Evolutionary conservation across 2,329 filamentous ascomycete species (phyloP), one percentile per base, ranked within the genome.

Genomic region (Nannizzia gypsea): DNA sequence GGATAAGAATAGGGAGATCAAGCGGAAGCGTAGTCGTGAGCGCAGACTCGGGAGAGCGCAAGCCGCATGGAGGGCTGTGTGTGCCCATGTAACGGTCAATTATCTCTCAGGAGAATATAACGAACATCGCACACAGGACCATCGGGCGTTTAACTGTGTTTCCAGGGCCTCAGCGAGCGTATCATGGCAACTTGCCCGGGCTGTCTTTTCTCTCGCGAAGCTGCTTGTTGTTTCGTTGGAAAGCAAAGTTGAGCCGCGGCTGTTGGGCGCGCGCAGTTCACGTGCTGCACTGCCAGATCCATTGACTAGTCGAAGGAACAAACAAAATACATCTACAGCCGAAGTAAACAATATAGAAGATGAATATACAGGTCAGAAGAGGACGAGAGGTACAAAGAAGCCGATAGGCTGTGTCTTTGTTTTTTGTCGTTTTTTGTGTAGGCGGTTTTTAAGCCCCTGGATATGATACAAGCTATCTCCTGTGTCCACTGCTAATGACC

Each of bases 181-280:
- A 31, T 54, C 50, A 54, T 54, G 28, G 50, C 26, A n/a, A 20
- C 28, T 54, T 31, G 26, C 34, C 26, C 6, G 50, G 17, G 15
- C 6, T 34, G 15, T 3, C 26, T 31, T 28, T 17, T 42, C 38
- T 17, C 15, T 8, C n/a, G 48, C 6, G 9, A n/a, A 28, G 48
- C 48, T 52, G 48, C 22, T 26, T 26, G 9, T 20, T 9, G 13
- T n/a, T 26, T 52, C 11, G 22, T 46, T 17, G n/a, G 38, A 24
- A 50, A 24, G 20, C 50, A 31, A 34, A 54, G 26, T 54, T 54
- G 26, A 54, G 50, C 50, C 50, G 50, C 50, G 50, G 50, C 28
- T 54, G 50, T 34, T 34, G 50, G 50, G 26, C 50, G 50, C 50
- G 50, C 50, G 50, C 26, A 54, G 50, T 54, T 54, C 50, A 54